Conservation (phyloP, 352 stramenopile genomes). For the Pythium phragmitis region DNA sequence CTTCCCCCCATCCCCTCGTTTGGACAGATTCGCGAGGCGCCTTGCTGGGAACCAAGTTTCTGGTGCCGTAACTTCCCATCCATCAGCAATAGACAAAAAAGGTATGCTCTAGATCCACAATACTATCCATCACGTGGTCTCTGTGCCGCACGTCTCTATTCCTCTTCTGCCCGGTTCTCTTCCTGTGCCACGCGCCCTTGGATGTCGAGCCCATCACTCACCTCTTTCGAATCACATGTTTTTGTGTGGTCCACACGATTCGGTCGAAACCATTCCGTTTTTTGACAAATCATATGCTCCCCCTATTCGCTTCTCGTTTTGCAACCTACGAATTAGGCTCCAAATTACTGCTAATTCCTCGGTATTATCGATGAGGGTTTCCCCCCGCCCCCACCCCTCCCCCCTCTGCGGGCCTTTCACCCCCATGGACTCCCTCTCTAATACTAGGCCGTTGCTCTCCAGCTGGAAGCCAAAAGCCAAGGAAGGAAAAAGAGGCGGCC, state of each 20-base stretch:
- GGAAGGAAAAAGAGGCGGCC: neutral
- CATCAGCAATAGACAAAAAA: neutral
- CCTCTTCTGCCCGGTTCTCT: neutral
- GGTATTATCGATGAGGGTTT: neutral
- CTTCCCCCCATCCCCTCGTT: neutral
- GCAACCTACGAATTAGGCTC: slow-evolving; percentile 6
- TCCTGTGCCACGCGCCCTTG: neutral
- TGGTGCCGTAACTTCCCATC: neutral
- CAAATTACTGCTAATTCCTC: slow-evolving; percentile 9
- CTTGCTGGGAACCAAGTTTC: too few relatives aligned
- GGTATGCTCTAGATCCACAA: too few relatives aligned
- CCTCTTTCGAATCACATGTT: neutral
- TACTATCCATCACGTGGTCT: too few relatives aligned
- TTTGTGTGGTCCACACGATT: slow-evolving; percentile 15
- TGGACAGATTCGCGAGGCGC: slow-evolving; percentile 9
- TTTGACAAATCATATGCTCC: slow-evolving; percentile 14
- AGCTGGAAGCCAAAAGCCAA: neutral
- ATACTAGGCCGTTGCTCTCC: slow-evolving; percentile 6
- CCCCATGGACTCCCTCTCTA: slow-evolving; percentile 1
- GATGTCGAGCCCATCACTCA: slow-evolving; percentile 12
- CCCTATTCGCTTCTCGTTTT: slow-evolving; percentile 12
- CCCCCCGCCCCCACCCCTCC: neutral
- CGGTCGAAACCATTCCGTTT: neutral
- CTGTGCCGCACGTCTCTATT: neutral
- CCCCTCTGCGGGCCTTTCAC: neutral